Evolutionary conservation across 345 rosid genomes (phyloP), one percentile per base, ranked within the genome.

Genomic region (Ceriops tagal): DNA sequence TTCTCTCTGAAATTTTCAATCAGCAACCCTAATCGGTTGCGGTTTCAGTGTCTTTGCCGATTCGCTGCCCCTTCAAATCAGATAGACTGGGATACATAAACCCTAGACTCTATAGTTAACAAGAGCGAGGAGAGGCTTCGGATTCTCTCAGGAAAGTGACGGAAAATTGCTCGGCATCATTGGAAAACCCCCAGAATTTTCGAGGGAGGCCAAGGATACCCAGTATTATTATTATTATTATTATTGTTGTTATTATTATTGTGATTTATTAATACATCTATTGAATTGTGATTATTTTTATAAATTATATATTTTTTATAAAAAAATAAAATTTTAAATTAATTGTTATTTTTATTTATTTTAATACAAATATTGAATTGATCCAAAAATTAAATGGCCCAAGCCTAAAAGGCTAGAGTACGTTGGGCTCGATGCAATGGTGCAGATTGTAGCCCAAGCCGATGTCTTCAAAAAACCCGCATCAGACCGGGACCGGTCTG

Each of bases 101-200:
- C 53, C 43, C 56, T 46, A 34, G 32, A 58, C 19, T 21, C 56
- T 32, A 21, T 30, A 57, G 39, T 58, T 59, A 2, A 58, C n/a
- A 57, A 47, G 9, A 13, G 10, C 20, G 28, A 62, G n/a, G 21
- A 22, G 28, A 64, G 21, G 55, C 30, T 5, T 39, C 19, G 39
- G 51, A 65, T 20, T 66, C 28, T 56, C 51, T 64, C 49, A 64
- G 58, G 64, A 64, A 64, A 71, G 46, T 60, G 57, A 47, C 22
- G 67, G 62, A 67, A 1, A 9, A 53, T 4, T 21, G 39, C 22
- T 62, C 55, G 62, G 47, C 35, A 26, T 73, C 67, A 28, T 20
- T 43, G 65, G 18, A 65, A 65, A 49, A 18, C 66, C 66, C 61
- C 66, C 61, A 2, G 27, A 63, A 43, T 31, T 56, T 71, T 56